phyloP scores from a whole-genome alignment of 129 eudicot species.

The Tanacetum coccineum region DNA sequence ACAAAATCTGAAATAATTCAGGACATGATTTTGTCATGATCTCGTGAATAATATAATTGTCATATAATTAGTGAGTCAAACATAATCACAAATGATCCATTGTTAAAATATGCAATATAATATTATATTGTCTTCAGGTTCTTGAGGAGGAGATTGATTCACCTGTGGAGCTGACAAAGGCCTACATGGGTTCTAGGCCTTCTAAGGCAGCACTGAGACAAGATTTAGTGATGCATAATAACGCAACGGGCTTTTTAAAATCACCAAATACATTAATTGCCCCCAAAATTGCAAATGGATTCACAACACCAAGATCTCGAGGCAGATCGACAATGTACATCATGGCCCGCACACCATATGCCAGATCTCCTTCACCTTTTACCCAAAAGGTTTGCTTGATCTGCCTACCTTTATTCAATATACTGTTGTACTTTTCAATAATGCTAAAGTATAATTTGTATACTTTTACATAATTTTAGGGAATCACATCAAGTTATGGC shows the following conservation, averaged over 20 bases:
- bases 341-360: slow-evolving; percentile 92
- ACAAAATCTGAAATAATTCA: no score
- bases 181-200: slow-evolving; percentile 77
- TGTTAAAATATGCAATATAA: not conserved
- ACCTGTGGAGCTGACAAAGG: slow-evolving; percentile 89
- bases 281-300: slow-evolving; percentile 43
- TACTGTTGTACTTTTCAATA: slow-evolving; percentile 10
- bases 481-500: slow-evolving; percentile 33
- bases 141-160: slow-evolving; percentile 48
- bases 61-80: no score
- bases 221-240: slow-evolving; percentile 35
- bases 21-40: no score
- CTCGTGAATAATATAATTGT: no score
- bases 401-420: no score
- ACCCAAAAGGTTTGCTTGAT: slow-evolving; percentile 48
- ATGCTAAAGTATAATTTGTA: slow-evolving; percentile 16
- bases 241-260: slow-evolving; percentile 27
- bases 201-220: slow-evolving; percentile 49
- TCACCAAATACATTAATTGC: slow-evolving; percentile 40
- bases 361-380: slow-evolving; percentile 36
- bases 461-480: slow-evolving; percentile 29
- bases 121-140: slow-evolving; percentile 41
- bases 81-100: not conserved
- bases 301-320: slow-evolving; percentile 67
- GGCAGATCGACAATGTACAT: slow-evolving; percentile 89